Conservation (phyloP, 441 rosid genomes). For the Aleurites moluccanus region DNA sequence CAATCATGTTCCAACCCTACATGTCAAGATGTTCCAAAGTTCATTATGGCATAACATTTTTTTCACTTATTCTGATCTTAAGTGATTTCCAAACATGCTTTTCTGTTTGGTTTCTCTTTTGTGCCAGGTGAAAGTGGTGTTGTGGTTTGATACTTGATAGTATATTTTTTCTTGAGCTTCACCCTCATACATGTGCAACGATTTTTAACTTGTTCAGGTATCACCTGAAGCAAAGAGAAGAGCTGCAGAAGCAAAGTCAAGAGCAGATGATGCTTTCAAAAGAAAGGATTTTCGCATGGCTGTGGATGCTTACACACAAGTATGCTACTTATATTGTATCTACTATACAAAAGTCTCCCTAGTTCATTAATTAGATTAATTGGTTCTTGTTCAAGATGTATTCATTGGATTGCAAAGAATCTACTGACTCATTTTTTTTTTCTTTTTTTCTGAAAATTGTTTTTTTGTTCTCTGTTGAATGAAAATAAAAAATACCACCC, state of each 20-base stretch:
- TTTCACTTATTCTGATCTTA: background rate
- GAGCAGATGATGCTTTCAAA: conserved; percentile 86
- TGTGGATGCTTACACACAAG: conserved; percentile 85
- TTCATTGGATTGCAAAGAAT: background rate
- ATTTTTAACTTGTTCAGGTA: conserved; percentile 44
- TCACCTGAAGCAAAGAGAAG: conserved; percentile 71
- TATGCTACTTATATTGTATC: conserved; percentile 29
- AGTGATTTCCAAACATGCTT: background rate
- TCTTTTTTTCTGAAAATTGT: background rate
- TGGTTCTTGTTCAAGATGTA: background rate
- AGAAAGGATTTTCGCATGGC: conserved; percentile 65
- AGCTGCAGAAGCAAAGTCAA: conserved; percentile 90
- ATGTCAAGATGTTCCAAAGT: background rate
- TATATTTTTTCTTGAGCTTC: background rate
- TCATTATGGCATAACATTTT: background rate
- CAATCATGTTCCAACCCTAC: background rate
- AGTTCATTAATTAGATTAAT: background rate
- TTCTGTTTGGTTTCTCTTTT: conserved; percentile 3
- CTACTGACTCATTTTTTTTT: background rate
- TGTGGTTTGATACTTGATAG: background rate
- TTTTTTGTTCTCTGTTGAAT: background rate
- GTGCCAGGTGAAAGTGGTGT: background rate
- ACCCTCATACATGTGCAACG: background rate
- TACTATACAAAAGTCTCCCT: conserved; percentile 12
- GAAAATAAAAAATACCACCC: background rate